Evolutionary conservation across 805 yeast species (phyloP), one percentile per base, ranked within the genome.

Genomic region (Candida corydali): DNA sequence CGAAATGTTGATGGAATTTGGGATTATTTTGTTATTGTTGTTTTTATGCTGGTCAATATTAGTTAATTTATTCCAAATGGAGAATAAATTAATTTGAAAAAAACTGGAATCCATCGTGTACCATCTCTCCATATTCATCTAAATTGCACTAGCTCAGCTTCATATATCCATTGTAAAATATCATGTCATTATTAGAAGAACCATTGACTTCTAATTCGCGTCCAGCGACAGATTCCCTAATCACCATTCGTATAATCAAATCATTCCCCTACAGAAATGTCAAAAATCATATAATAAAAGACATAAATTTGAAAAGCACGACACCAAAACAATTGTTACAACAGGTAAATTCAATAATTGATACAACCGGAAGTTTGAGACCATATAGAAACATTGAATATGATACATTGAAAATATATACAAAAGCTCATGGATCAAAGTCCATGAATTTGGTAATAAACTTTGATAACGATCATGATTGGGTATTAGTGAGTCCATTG

Each of bases 351-450:
- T 47, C 70, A 3, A 55, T 59, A 8, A 71, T 76, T 33, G 57
- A 63, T 40, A 73, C 82, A 4, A 70, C 77, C 10, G 87, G 93
- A 5, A 78, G 76, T 0, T 75, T 80, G 41, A 72, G 96, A 51
- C 95, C 98, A 2, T 89, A 79, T 59, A 72, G 97, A 52, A 84
- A 73, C 42, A 85, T 86, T 8, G 67, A 61, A 0, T 84, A 78
- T 44, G 85, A 91, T 53, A 69, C 89, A 0, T 57, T 91, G 39
- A 93, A 93, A 59, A 73, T 93, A 5, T 93, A 93, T 62, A 84
- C 96, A 19, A 88, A 87, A 54, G 98, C 98, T 0, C 98, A 91
- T 58, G 93, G 94, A 9, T 76, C 95, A 20, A 93, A 93, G 62
- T 86, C 96, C 2, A 83, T 88, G 78, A 88, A 93, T 54, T 69